Percentiles rank a stretch among this genome's conserved stretches.
Evolutionary conservation across 2,329 filamentous ascomycete species (phyloP).

Genomic region (Cytospora piceae): DNA sequence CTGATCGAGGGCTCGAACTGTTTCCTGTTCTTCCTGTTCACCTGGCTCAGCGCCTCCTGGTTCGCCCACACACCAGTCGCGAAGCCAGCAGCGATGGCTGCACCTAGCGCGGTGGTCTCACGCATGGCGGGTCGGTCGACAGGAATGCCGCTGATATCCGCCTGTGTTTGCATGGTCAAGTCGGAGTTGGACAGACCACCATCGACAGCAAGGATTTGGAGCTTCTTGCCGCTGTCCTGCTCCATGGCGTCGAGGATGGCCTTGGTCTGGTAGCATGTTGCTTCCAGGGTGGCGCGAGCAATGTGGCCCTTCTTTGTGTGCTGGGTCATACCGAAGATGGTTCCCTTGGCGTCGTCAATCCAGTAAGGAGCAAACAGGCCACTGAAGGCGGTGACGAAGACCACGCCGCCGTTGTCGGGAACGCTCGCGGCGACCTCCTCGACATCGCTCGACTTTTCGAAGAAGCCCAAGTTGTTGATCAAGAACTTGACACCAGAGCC

Average conservation of each 20-base stretch:
- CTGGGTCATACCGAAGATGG: conserved; percentile 83
- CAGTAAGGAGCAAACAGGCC: conserved; percentile 92
- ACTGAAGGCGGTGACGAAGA: conserved; percentile 89
- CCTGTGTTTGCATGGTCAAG: conserved; percentile 89
- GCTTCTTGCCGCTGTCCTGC: conserved; percentile 75
- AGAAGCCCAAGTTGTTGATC: conserved; percentile 65
- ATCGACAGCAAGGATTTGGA: conserved; percentile 79
- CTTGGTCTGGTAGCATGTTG: conserved; percentile 90
- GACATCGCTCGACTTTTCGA: conserved; percentile 54
- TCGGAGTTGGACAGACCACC: conserved; percentile 89
- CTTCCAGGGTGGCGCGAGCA: conserved; percentile 85
- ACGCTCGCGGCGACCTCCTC: conserved; percentile 57
- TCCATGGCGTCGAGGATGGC: conserved; percentile 93
- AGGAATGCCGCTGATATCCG: conserved; percentile 80
- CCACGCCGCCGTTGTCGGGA: conserved; percentile 77
- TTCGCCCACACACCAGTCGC: conserved; percentile 78
- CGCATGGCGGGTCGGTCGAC: conserved; percentile 86
- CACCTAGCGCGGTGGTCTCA: conserved; percentile 86
- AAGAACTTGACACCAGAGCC: conserved; percentile 80
- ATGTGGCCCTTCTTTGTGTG: conserved; percentile 86
- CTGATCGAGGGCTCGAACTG: conserved; percentile 71
- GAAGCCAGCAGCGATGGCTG: conserved; percentile 87
- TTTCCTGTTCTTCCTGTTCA: conserved; percentile 71
- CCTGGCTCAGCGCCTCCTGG: conserved; percentile 72
- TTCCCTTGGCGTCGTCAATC: conserved; percentile 91